phyloP scores from a whole-genome alignment of 2,329 filamentous ascomycete genomes.

The Fusarium secorum region DNA sequence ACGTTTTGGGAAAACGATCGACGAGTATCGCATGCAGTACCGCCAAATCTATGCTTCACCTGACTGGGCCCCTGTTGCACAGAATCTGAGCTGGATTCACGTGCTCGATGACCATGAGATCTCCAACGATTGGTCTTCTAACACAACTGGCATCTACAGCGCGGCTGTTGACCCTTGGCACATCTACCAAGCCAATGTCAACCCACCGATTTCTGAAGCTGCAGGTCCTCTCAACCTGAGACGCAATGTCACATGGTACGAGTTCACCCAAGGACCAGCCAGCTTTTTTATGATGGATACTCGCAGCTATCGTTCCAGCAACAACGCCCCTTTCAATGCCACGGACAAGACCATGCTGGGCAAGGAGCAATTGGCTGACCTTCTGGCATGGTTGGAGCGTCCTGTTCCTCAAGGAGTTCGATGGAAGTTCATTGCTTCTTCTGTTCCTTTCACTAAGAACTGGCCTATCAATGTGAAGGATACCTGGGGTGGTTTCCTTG shows the following conservation, averaged over 20 bases:
- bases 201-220: slow-evolving; percentile 74
- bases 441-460: slow-evolving; percentile 96
- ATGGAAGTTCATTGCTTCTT: slow-evolving; percentile 93
- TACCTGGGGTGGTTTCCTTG: slow-evolving; percentile 92
- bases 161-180: slow-evolving; percentile 85
- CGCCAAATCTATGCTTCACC: slow-evolving; percentile 95
- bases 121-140: slow-evolving; percentile 88
- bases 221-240: slow-evolving; percentile 51
- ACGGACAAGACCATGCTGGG: slow-evolving; percentile 88
- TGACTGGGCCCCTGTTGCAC: slow-evolving; percentile 80
- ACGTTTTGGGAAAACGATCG: slow-evolving; percentile 73
- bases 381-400: slow-evolving; percentile 77
- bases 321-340: slow-evolving; percentile 65
- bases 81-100: slow-evolving; percentile 95
- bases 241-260: slow-evolving; percentile 79
- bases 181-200: slow-evolving; percentile 84
- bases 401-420: slow-evolving; percentile 79
- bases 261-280: slow-evolving; percentile 88
- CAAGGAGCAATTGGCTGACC: slow-evolving; percentile 76
- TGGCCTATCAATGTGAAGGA: slow-evolving; percentile 89
- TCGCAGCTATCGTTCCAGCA: slow-evolving; percentile 81
- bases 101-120: slow-evolving; percentile 98
- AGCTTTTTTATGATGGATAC: slow-evolving; percentile 97
- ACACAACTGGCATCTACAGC: slow-evolving; percentile 80
- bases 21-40: slow-evolving; percentile 90